Base-by-base conservation (phyloP, 1,139 yeast genomes). In the Trichomonascaceae sp. region DNA sequence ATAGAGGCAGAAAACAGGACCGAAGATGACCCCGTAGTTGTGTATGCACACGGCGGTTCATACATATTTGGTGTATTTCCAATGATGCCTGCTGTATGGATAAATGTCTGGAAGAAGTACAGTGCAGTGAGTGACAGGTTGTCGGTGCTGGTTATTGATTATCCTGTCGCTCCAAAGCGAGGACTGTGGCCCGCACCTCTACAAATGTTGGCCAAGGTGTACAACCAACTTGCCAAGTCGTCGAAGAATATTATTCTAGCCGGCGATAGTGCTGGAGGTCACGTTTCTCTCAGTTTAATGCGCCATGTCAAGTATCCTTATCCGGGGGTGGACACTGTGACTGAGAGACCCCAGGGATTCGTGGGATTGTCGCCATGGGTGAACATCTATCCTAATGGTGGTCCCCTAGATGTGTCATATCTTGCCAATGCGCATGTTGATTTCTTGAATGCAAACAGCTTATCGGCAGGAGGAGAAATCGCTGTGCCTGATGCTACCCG, bases 1-100 rank as follows among this genome's bases (percentile, higher is more conserved):
- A 59, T 56, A 13, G 68, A 66, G 41, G 63, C 61, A 15, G 52
- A 47, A 12, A 53, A 63, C 46, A 47, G 69, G 43, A 52, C 48
- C 5, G 52, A 53, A 3, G 52, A 52, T 4, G 69, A 66, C 47
- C 69, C 69, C 1, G 61, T 66, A 9, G 32, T 65, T 9, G 49
- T 65, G 13, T 63, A 60, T 51, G 55, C 66, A 45, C 80, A 76
- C 60, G 79, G 79, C 12, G 80, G 80, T 20, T 78, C 78, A 0
- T 75, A 66, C 58, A 64, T 67, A 44, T 62, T 73, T 48, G 70
- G 68, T 20, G 56, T 69, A 17, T 18, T 20, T 17, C 17, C 43
- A 7, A 20, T 18, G 36, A 38, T 39, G 44, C 15, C 45, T n/a
- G 43, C 43, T 18, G 32, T 48, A 36, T 36, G 15, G 15, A 13